phyloP scores from a whole-genome alignment of 495 filamentous ascomycete species.

The Xeromyces bisporus region DNA sequence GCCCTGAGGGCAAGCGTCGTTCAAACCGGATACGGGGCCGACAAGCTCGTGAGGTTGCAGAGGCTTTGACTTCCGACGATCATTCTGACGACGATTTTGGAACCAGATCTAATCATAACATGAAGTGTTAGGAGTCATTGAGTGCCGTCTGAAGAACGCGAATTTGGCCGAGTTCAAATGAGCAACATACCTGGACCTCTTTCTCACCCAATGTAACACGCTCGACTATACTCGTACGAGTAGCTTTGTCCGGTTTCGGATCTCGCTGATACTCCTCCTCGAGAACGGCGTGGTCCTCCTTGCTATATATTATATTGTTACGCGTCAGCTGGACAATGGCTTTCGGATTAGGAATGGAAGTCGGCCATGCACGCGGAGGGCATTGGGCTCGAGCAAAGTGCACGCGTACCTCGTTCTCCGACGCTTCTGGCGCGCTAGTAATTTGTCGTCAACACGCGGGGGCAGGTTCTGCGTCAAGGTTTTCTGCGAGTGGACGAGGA shows the following conservation, averaged over 20 bases:
- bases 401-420: conserved; percentile 42
- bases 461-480: conserved; percentile 45
- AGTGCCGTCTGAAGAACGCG: neutral
- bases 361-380: neutral
- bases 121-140: too few relatives aligned
- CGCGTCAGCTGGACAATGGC: conserved; percentile 3
- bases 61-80: conserved; percentile 77
- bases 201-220: conserved; percentile 87
- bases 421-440: conserved; percentile 49
- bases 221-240: conserved; percentile 65
- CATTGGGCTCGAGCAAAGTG: too few relatives aligned
- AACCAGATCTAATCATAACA: conserved; percentile 94
- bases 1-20: conserved; percentile 26
- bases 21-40: conserved; percentile 28
- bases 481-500: conserved; percentile 51
- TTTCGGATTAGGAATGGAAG: too few relatives aligned
- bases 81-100: conserved; percentile 90
- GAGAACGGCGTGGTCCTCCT: conserved; percentile 78
- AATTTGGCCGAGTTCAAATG: conserved; percentile 5
- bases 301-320: conserved; percentile 27
- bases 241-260: conserved; percentile 82
- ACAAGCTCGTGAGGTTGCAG: conserved; percentile 67
- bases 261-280: conserved; percentile 76
- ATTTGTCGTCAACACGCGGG: conserved; percentile 49
- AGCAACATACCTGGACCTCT: conserved; percentile 75